A percentile compares a stretch with the other conserved stretches of the same genome.
Evolutionary conservation across 1,284 basidiomycete genomes (phyloP).

Genomic region (Thecaphora thlaspeos): DNA sequence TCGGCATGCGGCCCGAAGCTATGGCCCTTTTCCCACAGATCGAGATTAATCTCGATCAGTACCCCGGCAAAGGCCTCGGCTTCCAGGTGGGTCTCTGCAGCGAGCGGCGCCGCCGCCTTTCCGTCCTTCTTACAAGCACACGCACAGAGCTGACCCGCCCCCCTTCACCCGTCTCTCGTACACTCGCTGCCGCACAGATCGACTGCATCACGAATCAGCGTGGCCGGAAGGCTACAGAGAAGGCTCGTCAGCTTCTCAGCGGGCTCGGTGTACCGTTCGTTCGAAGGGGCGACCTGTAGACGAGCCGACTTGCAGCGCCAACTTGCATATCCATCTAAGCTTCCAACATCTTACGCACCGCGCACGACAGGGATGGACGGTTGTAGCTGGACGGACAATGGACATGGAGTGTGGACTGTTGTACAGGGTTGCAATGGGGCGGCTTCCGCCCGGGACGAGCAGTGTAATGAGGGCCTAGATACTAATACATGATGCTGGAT

Average conservation of each 20-base stretch:
- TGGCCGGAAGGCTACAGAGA: slow-evolving; percentile 49
- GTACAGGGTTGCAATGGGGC: too few relatives aligned
- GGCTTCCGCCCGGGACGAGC: too few relatives aligned
- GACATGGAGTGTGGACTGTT: too few relatives aligned
- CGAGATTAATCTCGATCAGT: slow-evolving; percentile 56
- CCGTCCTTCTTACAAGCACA: too few relatives aligned
- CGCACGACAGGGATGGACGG: too few relatives aligned
- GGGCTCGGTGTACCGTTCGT: slow-evolving; percentile 55
- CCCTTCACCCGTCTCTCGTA: background rate
- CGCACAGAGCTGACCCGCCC: background rate
- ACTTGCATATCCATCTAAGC: too few relatives aligned
- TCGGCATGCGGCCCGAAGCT: slow-evolving; percentile 80
- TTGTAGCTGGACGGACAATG: too few relatives aligned
- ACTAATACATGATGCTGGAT: too few relatives aligned
- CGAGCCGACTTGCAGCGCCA: too few relatives aligned
- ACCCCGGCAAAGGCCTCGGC: slow-evolving; percentile 49
- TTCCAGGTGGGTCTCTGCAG: slow-evolving; percentile 40
- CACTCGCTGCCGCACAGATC: slow-evolving; percentile 19
- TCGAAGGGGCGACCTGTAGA: slow-evolving; percentile 42
- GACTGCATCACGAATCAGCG: slow-evolving; percentile 56
- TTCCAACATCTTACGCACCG: too few relatives aligned
- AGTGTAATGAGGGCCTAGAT: background rate
- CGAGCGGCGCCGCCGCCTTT: background rate
- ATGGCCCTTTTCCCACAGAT: slow-evolving; percentile 80
- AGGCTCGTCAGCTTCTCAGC: slow-evolving; percentile 47